phyloP scores from a whole-genome alignment of 2,329 filamentous ascomycete species.

The Orbilia quercus region DNA sequence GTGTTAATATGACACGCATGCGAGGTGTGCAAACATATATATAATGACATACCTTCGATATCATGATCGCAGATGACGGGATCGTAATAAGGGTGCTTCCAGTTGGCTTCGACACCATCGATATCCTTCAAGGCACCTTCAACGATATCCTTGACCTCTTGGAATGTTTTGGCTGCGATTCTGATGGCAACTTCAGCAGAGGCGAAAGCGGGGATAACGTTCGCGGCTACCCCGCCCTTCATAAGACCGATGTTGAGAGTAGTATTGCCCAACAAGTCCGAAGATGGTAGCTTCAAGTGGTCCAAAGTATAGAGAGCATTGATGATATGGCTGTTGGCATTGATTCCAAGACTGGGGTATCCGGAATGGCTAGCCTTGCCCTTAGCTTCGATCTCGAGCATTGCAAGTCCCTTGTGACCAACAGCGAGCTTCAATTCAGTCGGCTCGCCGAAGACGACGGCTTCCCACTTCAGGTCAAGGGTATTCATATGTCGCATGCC shows the following conservation, averaged over 20 bases:
- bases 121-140: constrained; percentile 66
- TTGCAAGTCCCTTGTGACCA: constrained; percentile 88
- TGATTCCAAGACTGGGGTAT: constrained; percentile 89
- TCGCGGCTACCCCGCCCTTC: constrained; percentile 82
- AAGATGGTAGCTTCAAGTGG: constrained; percentile 77
- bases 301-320: constrained; percentile 76
- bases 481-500: constrained; percentile 75
- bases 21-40: constrained; percentile 37
- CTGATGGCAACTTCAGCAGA: constrained; percentile 75
- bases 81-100: constrained; percentile 68
- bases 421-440: constrained; percentile 88
- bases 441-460: constrained; percentile 91
- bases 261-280: constrained; percentile 82
- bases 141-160: constrained; percentile 65
- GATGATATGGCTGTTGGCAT: constrained; percentile 83
- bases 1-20: not conserved
- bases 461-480: constrained; percentile 69
- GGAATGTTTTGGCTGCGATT: constrained; percentile 77
- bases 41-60: constrained; percentile 71
- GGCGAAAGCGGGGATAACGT: constrained; percentile 85
- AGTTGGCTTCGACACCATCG: constrained; percentile 71
- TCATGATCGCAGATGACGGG: constrained; percentile 83
- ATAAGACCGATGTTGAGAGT: constrained; percentile 87
- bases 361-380: constrained; percentile 88
- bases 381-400: constrained; percentile 73